These are phyloP conservation scores for Aspergillus sojae DNA, from an alignment of 2,329 filamentous ascomycete genomes.

Conservation along the genomic window DNA sequence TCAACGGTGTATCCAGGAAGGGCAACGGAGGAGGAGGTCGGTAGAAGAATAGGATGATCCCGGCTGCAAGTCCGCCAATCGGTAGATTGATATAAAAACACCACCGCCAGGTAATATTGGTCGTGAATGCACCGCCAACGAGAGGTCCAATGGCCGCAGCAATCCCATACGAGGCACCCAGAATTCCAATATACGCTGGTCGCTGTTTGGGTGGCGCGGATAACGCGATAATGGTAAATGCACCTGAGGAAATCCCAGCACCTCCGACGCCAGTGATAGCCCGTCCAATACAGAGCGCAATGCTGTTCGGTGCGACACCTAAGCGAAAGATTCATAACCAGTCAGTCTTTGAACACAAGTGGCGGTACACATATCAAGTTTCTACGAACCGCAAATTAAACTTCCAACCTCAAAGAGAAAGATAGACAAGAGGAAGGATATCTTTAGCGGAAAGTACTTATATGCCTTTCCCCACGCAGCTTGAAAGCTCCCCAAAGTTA, in stretches of 20 bases:
- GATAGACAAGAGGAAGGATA: neutral
- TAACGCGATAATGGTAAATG: constrained; percentile 44
- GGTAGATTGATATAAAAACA: constrained; percentile 13
- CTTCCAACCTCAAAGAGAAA: neutral
- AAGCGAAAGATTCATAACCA: neutral
- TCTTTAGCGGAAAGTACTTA: neutral
- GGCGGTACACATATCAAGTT: neutral
- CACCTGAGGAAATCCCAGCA: constrained; percentile 42
- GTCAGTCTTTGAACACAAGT: neutral
- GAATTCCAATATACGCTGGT: constrained; percentile 29
- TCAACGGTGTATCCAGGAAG: neutral
- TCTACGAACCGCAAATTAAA: neutral
- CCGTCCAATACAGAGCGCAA: constrained; percentile 36
- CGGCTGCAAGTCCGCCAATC: neutral
- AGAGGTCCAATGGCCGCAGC: constrained; percentile 39
- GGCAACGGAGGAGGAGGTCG: neutral
- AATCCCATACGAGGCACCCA: constrained; percentile 25
- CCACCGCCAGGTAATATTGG: constrained; percentile 46
- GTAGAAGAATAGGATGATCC: neutral
- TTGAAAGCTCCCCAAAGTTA: constrained; percentile 50
- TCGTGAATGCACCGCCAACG: constrained; percentile 48
- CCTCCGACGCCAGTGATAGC: constrained; percentile 37
- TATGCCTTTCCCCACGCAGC: neutral
- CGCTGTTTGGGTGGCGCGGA: constrained; percentile 35
- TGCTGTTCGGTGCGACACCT: constrained; percentile 21